These are phyloP conservation scores for Trichothecium roseum DNA, from an alignment of 2,329 filamentous ascomycete species.

Conservation along the genomic window DNA sequence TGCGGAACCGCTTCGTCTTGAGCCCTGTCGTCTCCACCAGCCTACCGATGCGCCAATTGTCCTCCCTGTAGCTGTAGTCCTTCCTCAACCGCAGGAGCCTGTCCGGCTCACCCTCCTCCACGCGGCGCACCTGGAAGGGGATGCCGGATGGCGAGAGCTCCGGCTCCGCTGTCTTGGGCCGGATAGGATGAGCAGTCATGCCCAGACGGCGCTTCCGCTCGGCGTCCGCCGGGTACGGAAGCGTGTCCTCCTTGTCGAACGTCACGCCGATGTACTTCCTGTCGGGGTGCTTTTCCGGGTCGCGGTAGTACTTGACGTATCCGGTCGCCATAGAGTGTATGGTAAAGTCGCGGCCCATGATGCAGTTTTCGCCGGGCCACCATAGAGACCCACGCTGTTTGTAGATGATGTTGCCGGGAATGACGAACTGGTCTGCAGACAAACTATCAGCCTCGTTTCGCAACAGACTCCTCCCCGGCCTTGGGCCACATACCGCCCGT, in stretches of 20 bases:
- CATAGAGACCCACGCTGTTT: slow-evolving; percentile 90
- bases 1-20: slow-evolving; percentile 37
- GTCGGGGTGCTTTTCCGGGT: slow-evolving; percentile 71
- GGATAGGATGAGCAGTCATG: slow-evolving; percentile 49
- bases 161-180: slow-evolving; percentile 22
- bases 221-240: slow-evolving; percentile 68
- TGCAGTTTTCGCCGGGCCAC: slow-evolving; percentile 92
- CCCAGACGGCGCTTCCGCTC: slow-evolving; percentile 66
- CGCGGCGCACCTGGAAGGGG: slow-evolving; percentile 33
- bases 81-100: slow-evolving; percentile 38
- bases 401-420: slow-evolving; percentile 96
- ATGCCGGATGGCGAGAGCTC: slow-evolving; percentile 39
- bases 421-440: slow-evolving; percentile 70
- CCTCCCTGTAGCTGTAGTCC: slow-evolving; percentile 50
- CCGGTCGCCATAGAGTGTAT: slow-evolving; percentile 78
- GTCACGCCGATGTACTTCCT: slow-evolving; percentile 92
- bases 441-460: background rate
- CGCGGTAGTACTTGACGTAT: slow-evolving; percentile 95
- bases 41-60: slow-evolving; percentile 48
- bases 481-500: slow-evolving; percentile 57
- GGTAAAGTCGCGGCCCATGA: slow-evolving; percentile 92
- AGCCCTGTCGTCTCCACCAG: slow-evolving; percentile 41
- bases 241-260: slow-evolving; percentile 68
- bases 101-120: slow-evolving; percentile 29
- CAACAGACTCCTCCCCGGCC: too few species aligned